These are phyloP conservation scores for Orbilia blumenaviensis DNA, from an alignment of 2,329 filamentous ascomycete species.

Conservation along the genomic window DNA sequence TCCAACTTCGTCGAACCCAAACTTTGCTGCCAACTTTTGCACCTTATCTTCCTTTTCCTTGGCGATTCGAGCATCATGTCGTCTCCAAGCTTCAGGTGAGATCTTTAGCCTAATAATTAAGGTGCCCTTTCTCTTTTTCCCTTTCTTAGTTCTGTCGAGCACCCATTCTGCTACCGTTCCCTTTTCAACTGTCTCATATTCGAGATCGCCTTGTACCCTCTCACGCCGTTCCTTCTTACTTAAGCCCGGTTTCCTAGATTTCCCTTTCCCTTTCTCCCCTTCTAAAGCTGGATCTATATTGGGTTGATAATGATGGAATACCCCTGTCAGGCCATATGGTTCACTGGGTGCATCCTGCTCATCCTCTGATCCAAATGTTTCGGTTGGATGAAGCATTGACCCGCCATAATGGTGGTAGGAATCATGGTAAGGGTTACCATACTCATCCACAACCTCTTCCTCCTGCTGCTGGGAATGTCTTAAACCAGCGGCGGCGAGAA, in stretches of 20 bases:
- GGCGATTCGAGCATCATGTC: conserved; percentile 27
- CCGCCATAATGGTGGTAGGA: conserved; percentile 19
- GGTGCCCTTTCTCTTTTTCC: conserved; percentile 33
- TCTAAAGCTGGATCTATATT: conserved; percentile 20
- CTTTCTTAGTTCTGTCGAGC: conserved; percentile 43
- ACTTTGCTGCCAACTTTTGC: conserved; percentile 32
- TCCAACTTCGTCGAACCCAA: conserved; percentile 41
- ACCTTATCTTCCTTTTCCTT: conserved; percentile 48
- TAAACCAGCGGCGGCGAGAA: conserved; percentile 55
- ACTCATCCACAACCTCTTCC: conserved; percentile 23
- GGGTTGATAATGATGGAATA: conserved; percentile 2
- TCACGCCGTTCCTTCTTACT: conserved; percentile 43
- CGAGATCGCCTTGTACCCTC: conserved; percentile 40
- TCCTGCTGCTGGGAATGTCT: conserved; percentile 44
- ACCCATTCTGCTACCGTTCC: conserved; percentile 45
- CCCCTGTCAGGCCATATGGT: conserved; percentile 24
- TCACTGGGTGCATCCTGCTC: conserved; percentile 36
- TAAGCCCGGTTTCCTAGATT: conserved; percentile 11
- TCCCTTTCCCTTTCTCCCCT: conserved; percentile 19
- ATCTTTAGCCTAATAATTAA: conserved; percentile 37
- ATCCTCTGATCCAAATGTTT: conserved; percentile 26
- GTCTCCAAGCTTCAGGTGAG: conserved; percentile 49
- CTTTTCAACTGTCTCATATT: conserved; percentile 28
- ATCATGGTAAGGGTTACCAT: conserved; percentile 28
- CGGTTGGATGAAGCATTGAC: conserved; percentile 30